These are phyloP conservation scores for Leishmania arabica DNA, from an alignment of 208 protist genomes.

Conservation along the genomic window DNA sequence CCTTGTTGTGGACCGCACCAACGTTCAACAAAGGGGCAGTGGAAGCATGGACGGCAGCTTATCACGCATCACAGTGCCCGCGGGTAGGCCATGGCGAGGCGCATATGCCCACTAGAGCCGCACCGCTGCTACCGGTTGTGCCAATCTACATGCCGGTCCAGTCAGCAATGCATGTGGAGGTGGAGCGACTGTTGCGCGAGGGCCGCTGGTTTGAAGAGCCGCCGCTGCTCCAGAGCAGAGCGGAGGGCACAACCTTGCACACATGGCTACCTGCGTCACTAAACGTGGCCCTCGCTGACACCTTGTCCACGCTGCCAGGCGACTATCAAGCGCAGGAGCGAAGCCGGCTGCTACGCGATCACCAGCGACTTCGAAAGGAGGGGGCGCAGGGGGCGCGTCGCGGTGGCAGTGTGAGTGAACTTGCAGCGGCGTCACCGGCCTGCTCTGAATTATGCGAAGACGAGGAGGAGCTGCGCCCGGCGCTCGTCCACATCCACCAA, in stretches of 20 bases:
- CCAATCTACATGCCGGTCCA: conserved; percentile 37
- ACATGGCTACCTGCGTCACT: conserved; percentile 27
- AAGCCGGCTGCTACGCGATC: conserved; percentile 14
- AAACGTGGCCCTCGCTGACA: conserved; percentile 17
- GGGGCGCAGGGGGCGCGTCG: conserved; percentile 16
- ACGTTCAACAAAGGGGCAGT: conserved; percentile 41
- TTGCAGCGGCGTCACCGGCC: neutral
- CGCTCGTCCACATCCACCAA: conserved; percentile 17
- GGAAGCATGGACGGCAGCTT: conserved; percentile 27
- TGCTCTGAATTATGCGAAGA: neutral
- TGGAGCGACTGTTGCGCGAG: conserved; percentile 38
- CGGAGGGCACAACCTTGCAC: neutral
- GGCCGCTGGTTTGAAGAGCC: conserved; percentile 14
- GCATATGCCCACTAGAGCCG: neutral
- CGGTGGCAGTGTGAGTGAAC: conserved; percentile 7
- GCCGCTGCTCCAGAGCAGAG: neutral
- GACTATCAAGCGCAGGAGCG: conserved; percentile 7
- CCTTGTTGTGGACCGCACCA: conserved; percentile 37
- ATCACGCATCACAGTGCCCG: neutral
- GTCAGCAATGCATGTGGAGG: conserved; percentile 33
- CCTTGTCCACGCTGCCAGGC: conserved; percentile 20
- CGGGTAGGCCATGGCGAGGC: neutral
- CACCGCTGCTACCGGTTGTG: conserved; percentile 24
- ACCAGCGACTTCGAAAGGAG: conserved; percentile 14
- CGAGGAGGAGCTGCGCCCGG: neutral